A percentile compares a stretch with the other conserved stretches of the same genome.
Evolutionary conservation across 2,329 filamentous ascomycete genomes (phyloP).

Genomic region (Neofusicoccum umdonicola): DNA sequence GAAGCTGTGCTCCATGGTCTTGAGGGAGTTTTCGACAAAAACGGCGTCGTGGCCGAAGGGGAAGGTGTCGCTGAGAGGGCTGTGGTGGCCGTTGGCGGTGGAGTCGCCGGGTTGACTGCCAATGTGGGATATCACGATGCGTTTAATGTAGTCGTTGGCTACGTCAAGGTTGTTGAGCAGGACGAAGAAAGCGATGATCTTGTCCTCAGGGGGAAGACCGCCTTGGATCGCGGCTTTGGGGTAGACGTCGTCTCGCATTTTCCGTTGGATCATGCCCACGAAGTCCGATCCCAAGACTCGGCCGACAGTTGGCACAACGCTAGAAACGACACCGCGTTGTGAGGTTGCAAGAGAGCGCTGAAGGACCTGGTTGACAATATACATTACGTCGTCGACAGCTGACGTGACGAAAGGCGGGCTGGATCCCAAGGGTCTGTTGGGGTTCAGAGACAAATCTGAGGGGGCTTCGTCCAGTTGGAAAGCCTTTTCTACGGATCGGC

Average conservation of each 20-base stretch:
- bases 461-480: constrained; percentile 95
- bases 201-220: constrained; percentile 80
- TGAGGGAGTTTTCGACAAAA: constrained; percentile 67
- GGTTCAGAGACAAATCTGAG: constrained; percentile 71
- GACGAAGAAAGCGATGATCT: constrained; percentile 84
- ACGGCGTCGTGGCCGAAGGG: constrained; percentile 74
- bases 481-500: constrained; percentile 92
- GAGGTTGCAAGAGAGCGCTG: constrained; percentile 84
- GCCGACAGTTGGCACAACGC: constrained; percentile 73
- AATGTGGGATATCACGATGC: constrained; percentile 74
- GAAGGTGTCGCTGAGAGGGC: constrained; percentile 62
- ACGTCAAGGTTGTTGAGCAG: constrained; percentile 95
- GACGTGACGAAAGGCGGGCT: constrained; percentile 90
- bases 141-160: constrained; percentile 82
- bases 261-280: constrained; percentile 93
- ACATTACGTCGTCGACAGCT: constrained; percentile 98
- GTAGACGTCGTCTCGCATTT: constrained; percentile 96
- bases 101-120: constrained; percentile 20
- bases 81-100: constrained; percentile 43
- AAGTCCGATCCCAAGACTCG: constrained; percentile 86
- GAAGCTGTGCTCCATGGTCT: constrained; percentile 69
- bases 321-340: constrained; percentile 73
- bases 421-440: constrained; percentile 67
- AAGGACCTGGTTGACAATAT: constrained; percentile 91
- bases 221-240: constrained; percentile 77